Evolutionary conservation across 176 grass and related monocot genomes (phyloP).

Genomic region (Rhynchospora tenuis): DNA sequence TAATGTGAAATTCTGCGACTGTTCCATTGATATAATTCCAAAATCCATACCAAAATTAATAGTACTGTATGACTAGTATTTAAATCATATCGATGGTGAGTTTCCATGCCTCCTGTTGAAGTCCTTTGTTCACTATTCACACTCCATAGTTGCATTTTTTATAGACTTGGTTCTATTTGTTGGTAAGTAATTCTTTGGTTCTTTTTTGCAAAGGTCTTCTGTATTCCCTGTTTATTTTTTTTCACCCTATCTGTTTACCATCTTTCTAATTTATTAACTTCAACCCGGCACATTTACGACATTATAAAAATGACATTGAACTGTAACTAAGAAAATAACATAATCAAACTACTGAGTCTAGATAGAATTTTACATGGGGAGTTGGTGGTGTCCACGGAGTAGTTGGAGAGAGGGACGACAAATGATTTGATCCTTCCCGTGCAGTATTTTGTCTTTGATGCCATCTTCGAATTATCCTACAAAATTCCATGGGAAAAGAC

Average conservation of each 20-base stretch:
- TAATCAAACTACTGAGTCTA: not conserved
- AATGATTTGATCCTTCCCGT: constrained; percentile 95
- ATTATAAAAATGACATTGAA: not conserved
- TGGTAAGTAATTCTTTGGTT: not conserved
- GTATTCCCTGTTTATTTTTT: not conserved
- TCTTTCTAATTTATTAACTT: not conserved
- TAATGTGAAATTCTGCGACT: too few species aligned
- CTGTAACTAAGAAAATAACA: not conserved
- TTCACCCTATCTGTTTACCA: not conserved
- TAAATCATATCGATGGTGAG: too few species aligned
- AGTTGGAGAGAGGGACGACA: constrained; percentile 66
- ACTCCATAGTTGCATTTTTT: too few species aligned
- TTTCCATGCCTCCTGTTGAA: too few species aligned
- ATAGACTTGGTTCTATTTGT: too few species aligned
- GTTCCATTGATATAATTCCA: not conserved
- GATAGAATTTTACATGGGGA: constrained; percentile 45
- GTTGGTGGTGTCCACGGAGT: constrained; percentile 63
- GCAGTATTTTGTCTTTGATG: constrained; percentile 68
- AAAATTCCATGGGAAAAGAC: not conserved
- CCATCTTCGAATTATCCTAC: constrained; percentile 83
- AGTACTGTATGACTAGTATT: not conserved
- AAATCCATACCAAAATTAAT: not conserved
- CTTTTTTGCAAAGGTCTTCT: not conserved
- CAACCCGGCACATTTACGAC: not conserved
- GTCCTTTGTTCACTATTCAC: too few species aligned